Evolutionary conservation across 1,284 basidiomycete genomes (phyloP).

Genomic region (Gymnopus androsaceus): DNA sequence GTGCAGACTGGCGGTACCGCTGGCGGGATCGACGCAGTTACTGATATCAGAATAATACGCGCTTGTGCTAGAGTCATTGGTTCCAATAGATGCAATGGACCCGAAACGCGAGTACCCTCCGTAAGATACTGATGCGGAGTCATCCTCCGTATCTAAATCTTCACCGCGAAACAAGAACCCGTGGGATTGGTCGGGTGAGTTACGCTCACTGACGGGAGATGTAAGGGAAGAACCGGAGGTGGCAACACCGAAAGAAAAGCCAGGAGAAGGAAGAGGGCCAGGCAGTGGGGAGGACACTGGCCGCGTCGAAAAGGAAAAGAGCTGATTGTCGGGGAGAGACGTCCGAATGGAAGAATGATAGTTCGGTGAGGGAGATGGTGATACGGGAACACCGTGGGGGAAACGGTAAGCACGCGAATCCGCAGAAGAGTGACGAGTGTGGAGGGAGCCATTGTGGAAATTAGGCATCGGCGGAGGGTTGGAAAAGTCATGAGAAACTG

Average conservation of each 20-base stretch:
- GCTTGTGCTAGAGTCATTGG: conserved; percentile 59
- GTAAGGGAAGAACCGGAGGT: conserved; percentile 44
- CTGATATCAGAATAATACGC: conserved; percentile 54
- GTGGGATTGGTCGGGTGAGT: conserved; percentile 48
- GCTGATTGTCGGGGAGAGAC: conserved; percentile 49
- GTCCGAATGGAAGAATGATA: conserved; percentile 37
- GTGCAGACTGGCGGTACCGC: conserved; percentile 32
- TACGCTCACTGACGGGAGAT: conserved; percentile 49
- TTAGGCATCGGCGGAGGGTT: neutral
- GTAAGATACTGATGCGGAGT: conserved; percentile 45
- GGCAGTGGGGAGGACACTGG: conserved; percentile 56
- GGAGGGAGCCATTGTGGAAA: conserved; percentile 11
- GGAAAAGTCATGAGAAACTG: conserved; percentile 7
- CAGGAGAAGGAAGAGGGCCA: conserved; percentile 68
- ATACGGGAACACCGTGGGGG: conserved; percentile 30
- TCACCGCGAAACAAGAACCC: conserved; percentile 41
- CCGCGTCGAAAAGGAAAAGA: conserved; percentile 53
- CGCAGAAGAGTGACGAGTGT: conserved; percentile 27
- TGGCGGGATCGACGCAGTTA: conserved; percentile 30
- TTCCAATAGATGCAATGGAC: conserved; percentile 58
- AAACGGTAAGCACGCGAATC: conserved; percentile 34
- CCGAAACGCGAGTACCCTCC: conserved; percentile 54
- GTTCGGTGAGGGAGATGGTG: conserved; percentile 40
- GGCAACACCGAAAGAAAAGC: conserved; percentile 70
- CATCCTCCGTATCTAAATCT: conserved; percentile 53